Evolutionary conservation across 345 rosid genomes (phyloP), one percentile per base, ranked within the genome.

Genomic region (Lenwebbia sp.): DNA sequence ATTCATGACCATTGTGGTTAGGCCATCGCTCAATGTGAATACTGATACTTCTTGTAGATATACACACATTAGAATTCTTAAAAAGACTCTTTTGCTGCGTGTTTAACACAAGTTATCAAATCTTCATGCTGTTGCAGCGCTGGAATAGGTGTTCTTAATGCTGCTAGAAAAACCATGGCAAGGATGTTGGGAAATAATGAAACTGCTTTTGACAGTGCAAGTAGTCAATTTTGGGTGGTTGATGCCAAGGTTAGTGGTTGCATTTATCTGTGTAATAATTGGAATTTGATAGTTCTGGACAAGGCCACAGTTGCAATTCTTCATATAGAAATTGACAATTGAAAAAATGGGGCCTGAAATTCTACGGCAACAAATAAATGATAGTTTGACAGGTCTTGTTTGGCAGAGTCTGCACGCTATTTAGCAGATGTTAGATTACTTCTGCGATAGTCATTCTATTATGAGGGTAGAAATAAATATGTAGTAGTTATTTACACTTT

Each of bases 161-260:
- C 98, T 88, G 99, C 99, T 26, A 94, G 98, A 93, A 95, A 96
- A 91, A 97, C 99, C 82, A 97, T 97, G 99, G 99, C 96, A 84
- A 92, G 99, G 90, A 95, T 96, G 99, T 89, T 96, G 89, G 99
- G 99, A 85, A 94, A 97, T 89, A 97, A 86, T 87, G 93, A 91
- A 90, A 85, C 91, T 85, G 99, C 99, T 28, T 96, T 96, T 92
- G 98, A 92, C 60, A 94, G 98, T 92, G 96, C 99, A 50, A 90
- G 92, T 85, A 95, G 98, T 89, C 99, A 97, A 87, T 97, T 97
- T 87, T 97, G 99, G 99, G 96, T 96, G 75, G 98, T 96, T 87
- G 99, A 97, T 92, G 99, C 99, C 74, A 87, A 96, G 93, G 99
- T 96, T 87, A 82, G 90, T 86, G 21, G 53, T 84, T 50, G 41